These are phyloP conservation scores for Phytopythium chamaehyphon DNA, from an alignment of 352 stramenopile genomes.

Conservation along the genomic window DNA sequence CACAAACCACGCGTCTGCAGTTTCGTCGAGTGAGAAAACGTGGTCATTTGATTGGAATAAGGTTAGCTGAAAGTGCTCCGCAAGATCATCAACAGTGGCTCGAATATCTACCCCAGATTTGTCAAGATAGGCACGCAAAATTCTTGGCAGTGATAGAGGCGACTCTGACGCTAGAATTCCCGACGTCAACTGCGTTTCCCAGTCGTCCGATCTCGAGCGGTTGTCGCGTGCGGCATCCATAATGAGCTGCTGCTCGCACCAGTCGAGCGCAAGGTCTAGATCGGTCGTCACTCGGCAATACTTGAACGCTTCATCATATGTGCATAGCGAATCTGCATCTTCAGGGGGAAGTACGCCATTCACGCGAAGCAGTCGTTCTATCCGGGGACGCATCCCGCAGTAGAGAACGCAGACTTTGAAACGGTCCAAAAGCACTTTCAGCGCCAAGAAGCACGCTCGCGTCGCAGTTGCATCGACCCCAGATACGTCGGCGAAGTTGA, in stretches of 20 bases:
- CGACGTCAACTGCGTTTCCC: constrained; percentile 15
- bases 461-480: constrained; percentile 77
- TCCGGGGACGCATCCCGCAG: constrained; percentile 46
- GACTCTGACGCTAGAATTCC: constrained; percentile 18
- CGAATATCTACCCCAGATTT: constrained; percentile 10
- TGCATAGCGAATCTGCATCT: too few species aligned
- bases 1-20: constrained; percentile 40
- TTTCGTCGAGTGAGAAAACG: constrained; percentile 41
- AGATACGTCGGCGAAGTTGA: constrained; percentile 77
- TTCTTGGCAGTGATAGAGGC: constrained; percentile 29
- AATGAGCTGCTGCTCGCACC: constrained; percentile 65
- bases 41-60: constrained; percentile 24
- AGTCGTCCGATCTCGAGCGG: constrained; percentile 27
- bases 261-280: constrained; percentile 52
- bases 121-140: constrained; percentile 44
- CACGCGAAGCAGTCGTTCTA: constrained; percentile 50
- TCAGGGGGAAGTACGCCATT: constrained; percentile 50
- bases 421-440: constrained; percentile 56
- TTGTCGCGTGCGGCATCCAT: constrained; percentile 24
- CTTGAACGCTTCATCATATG: constrained; percentile 5
- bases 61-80: constrained; percentile 26
- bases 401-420: constrained; percentile 55
- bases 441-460: constrained; percentile 59
- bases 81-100: constrained; percentile 25
- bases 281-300: constrained; percentile 39